A percentile compares a stretch with the other conserved stretches of the same genome.
phyloP scores from a whole-genome alignment of 345 rosid genomes.

The Gynandropsis gynandra region DNA sequence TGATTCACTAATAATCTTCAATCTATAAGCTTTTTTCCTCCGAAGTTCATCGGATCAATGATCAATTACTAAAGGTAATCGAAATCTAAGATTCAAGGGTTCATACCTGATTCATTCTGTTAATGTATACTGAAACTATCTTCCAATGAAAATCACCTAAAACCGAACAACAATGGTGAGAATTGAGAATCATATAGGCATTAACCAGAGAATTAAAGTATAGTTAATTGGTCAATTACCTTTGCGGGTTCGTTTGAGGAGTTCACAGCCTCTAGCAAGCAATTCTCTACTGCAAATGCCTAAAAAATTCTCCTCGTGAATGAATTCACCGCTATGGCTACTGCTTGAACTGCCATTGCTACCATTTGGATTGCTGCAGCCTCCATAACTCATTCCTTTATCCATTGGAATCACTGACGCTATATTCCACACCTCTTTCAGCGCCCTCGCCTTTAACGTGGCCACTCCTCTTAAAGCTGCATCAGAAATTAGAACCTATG shows the following conservation, averaged over 20 bases:
- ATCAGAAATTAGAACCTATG: not conserved
- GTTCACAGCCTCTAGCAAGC: conserved; percentile 88
- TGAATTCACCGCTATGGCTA: conserved; percentile 73
- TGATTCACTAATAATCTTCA: conserved; percentile 11
- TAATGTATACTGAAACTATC: conserved; percentile 78
- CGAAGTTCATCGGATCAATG: conserved; percentile 17
- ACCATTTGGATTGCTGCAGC: conserved; percentile 27
- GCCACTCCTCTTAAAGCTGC: conserved; percentile 87
- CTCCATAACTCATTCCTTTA: conserved; percentile 43
- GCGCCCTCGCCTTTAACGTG: conserved; percentile 66
- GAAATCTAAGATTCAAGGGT: not conserved
- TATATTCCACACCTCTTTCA: conserved; percentile 92
- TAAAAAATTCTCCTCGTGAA: conserved; percentile 82
- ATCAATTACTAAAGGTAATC: conserved; percentile 5
- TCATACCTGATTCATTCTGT: conserved; percentile 68
- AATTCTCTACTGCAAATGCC: conserved; percentile 78
- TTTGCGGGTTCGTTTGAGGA: conserved; percentile 91
- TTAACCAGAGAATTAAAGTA: conserved; percentile 10
- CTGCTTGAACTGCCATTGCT: conserved; percentile 67
- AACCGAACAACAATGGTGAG: conserved; percentile 14
- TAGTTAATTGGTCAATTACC: conserved; percentile 35
- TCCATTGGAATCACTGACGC: conserved; percentile 93
- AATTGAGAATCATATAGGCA: not conserved
- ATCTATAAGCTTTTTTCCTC: conserved; percentile 8
- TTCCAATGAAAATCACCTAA: conserved; percentile 98